phyloP scores from a whole-genome alignment of 768 basidiomycete species.

The Mrakia gelida region DNA sequence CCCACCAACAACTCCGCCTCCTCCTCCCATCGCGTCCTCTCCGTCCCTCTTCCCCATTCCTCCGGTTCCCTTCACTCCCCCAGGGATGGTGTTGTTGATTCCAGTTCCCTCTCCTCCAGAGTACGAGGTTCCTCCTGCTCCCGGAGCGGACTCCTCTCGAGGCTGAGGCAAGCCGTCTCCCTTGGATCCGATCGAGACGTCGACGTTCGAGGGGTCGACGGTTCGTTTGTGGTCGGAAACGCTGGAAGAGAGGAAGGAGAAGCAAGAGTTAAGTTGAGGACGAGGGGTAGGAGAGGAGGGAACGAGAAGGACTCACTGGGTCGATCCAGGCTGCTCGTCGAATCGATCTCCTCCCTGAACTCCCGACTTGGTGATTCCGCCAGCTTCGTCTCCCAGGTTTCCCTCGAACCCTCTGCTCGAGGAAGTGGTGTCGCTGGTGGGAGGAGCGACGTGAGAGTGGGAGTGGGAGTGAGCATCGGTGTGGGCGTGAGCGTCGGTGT shows the following conservation, averaged over 20 bases:
- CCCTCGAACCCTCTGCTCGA: neutral
- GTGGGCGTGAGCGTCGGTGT: neutral
- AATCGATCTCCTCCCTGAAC: neutral
- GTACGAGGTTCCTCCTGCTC: neutral
- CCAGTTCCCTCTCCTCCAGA: neutral
- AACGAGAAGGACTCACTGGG: neutral
- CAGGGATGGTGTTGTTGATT: neutral
- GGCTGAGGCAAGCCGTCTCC: neutral
- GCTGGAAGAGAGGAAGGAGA: neutral
- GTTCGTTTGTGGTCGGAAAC: neutral
- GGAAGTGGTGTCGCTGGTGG: neutral
- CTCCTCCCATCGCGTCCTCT: conserved; percentile 10
- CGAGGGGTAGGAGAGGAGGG: neutral
- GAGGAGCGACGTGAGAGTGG: neutral
- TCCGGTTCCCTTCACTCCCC: conserved; percentile 11
- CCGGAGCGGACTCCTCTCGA: neutral
- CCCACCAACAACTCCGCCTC: conserved; percentile 1
- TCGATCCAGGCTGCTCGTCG: neutral
- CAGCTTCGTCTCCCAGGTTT: neutral
- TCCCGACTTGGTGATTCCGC: neutral
- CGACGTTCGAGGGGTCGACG: neutral
- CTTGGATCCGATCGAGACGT: neutral
- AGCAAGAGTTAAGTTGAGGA: neutral
- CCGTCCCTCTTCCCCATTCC: conserved; percentile 11
- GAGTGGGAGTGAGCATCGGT: neutral